Percentiles rank a stretch among this genome's conserved stretches.
phyloP scores from a whole-genome alignment of 2,329 filamentous ascomycete genomes.

The Fusarium miscanthi region DNA sequence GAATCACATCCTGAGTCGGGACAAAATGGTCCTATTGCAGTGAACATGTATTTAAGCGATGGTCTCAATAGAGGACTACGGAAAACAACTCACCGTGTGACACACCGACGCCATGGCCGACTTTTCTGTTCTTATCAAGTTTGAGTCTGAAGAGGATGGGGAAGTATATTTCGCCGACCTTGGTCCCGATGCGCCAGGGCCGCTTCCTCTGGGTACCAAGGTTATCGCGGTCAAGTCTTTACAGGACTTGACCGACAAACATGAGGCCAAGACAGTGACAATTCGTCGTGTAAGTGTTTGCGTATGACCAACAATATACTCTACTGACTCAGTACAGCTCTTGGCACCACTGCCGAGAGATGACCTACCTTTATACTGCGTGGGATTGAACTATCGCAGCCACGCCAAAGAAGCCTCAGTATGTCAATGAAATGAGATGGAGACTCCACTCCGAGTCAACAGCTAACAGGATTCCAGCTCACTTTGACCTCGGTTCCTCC shows the following conservation, averaged over 20 bases:
- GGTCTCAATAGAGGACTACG: fast-evolving
- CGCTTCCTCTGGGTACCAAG: not conserved
- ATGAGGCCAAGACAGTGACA: not conserved
- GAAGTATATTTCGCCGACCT: not conserved
- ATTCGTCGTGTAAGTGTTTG: not conserved
- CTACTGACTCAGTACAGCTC: not conserved
- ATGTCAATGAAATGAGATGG: not conserved
- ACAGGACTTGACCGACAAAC: not conserved
- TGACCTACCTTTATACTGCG: not conserved
- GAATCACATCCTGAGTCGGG: not conserved
- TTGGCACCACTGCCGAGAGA: not conserved
- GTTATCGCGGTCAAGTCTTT: not conserved
- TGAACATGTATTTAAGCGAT: not conserved
- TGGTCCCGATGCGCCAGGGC: not conserved
- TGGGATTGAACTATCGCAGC: not conserved
- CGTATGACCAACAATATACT: not conserved
- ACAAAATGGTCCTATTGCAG: not conserved
- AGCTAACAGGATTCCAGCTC: not conserved
- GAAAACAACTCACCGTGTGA: not conserved
- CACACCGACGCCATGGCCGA: not conserved
- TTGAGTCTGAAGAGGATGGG: not conserved
- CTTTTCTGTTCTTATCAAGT: not conserved
- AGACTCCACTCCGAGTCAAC: fast-evolving
- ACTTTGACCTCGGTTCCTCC: not conserved
- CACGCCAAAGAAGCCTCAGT: not conserved